Percentiles rank a stretch among this genome's conserved stretches.
These are phyloP conservation scores for Mortierella alpina DNA, from an alignment of 192 early-diverging fungal species.

Conservation along the genomic window DNA sequence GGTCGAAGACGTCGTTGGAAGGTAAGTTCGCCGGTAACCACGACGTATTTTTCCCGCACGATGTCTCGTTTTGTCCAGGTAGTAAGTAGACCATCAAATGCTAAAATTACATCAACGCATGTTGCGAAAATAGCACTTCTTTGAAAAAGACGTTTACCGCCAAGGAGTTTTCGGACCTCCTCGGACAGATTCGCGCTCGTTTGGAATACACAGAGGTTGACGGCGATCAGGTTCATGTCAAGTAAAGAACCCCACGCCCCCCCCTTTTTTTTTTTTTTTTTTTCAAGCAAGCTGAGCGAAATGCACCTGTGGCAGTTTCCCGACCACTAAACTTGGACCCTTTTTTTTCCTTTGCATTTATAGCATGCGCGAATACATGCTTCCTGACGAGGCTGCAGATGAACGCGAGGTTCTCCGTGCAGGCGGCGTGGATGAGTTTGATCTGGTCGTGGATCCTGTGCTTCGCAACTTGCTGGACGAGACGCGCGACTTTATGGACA, in stretches of 20 bases:
- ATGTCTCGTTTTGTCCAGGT: slow-evolving; percentile 9
- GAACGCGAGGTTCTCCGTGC: slow-evolving; percentile 72
- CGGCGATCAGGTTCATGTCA: slow-evolving; percentile 44
- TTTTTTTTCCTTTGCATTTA: slow-evolving; percentile 4
- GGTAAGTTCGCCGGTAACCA: slow-evolving; percentile 45
- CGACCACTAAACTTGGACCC: slow-evolving; percentile 3
- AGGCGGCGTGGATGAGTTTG: slow-evolving; percentile 57
- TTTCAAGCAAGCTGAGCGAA: background rate
- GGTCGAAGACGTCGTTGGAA: slow-evolving; percentile 71
- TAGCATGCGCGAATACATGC: slow-evolving; percentile 66
- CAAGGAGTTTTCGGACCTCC: slow-evolving; percentile 66
- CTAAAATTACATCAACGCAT: no score
- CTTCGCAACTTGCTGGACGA: slow-evolving; percentile 85
- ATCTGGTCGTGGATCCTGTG: slow-evolving; percentile 65
- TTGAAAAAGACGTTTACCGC: slow-evolving; percentile 71
- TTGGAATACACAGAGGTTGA: slow-evolving; percentile 63
- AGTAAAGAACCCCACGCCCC: slow-evolving; percentile 12
- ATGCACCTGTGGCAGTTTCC: background rate
- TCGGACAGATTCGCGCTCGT: slow-evolving; percentile 63
- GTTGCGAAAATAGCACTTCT: background rate
- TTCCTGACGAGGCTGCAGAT: slow-evolving; percentile 70
- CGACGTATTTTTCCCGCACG: slow-evolving; percentile 25
- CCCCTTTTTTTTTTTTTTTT: slow-evolving; percentile 7
- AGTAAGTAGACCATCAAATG: slow-evolving; percentile 61
- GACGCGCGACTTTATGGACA: slow-evolving; percentile 89